Percentiles rank a stretch among this genome's conserved stretches.
Conservation (phyloP, 2,329 filamentous ascomycete species). For the Fusarium domesticum region DNA sequence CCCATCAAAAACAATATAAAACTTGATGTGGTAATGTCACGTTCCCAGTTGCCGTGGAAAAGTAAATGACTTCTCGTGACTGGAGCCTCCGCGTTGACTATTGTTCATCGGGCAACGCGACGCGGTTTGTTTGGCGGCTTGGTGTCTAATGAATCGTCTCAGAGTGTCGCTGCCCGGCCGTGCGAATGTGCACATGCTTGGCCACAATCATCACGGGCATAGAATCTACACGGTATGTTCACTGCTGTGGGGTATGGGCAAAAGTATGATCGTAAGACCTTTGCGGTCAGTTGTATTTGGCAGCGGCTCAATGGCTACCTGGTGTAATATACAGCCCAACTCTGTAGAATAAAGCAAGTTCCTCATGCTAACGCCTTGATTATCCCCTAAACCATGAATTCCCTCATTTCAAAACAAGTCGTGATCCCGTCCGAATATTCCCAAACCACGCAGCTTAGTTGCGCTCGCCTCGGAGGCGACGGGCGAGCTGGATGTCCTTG, state of each 20-base stretch:
- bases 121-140: too few species aligned
- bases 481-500: constrained; percentile 96
- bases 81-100: too few species aligned
- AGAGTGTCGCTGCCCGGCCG: too few species aligned
- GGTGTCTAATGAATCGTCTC: too few species aligned
- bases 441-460: constrained; percentile 55
- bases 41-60: too few species aligned
- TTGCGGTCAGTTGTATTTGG: constrained; percentile 26
- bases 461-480: constrained; percentile 90
- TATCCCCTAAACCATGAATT: constrained; percentile 42
- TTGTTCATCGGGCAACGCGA: too few species aligned
- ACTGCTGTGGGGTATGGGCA: not conserved
- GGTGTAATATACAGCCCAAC: constrained; percentile 44
- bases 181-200: too few species aligned
- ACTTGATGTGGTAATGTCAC: too few species aligned
- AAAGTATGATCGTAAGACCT: constrained; percentile 19
- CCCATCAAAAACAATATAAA: too few species aligned
- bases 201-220: too few species aligned
- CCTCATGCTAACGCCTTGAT: constrained; percentile 44
- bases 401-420: constrained; percentile 41
- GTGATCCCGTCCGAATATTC: constrained; percentile 36
- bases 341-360: constrained; percentile 39
- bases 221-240: not conserved
- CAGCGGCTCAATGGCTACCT: constrained; percentile 25
- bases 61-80: too few species aligned